Percentiles rank a stretch among this genome's conserved stretches.
Evolutionary conservation across 495 filamentous ascomycete species (phyloP).

Genomic region (Copromyces sp.): DNA sequence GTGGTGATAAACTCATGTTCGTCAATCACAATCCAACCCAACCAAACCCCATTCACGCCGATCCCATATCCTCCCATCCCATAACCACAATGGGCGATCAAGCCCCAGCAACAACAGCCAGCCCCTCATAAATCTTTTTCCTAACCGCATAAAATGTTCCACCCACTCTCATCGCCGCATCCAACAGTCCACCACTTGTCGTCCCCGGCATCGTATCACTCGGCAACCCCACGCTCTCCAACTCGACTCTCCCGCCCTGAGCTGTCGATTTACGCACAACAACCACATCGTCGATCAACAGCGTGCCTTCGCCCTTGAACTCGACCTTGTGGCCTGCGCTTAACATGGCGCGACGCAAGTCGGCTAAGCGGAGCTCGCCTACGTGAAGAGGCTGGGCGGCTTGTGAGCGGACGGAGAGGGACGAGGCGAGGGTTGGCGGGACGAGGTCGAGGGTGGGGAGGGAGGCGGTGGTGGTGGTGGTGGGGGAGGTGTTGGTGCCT

Average conservation of each 20-base stretch:
- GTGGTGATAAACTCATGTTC: no score
- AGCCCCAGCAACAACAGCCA: conserved; percentile 26
- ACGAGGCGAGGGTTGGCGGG: conserved; percentile 63
- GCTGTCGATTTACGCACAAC: conserved; percentile 81
- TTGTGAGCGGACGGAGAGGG: conserved; percentile 57
- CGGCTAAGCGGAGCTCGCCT: conserved; percentile 82
- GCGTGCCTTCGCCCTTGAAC: conserved; percentile 85
- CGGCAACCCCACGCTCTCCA: conserved; percentile 62
- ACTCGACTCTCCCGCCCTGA: conserved; percentile 61
- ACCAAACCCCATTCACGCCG: no score
- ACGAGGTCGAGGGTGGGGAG: conserved; percentile 68
- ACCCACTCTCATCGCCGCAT: not conserved
- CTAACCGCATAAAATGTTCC: conserved; percentile 25
- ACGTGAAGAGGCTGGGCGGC: conserved; percentile 86
- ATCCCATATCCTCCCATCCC: no score
- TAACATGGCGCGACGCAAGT: conserved; percentile 76
- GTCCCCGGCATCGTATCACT: not conserved
- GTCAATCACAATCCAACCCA: no score
- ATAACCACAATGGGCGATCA: not conserved
- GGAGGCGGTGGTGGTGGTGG: not conserved
- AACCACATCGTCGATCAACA: conserved; percentile 79
- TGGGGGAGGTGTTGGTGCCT: not conserved
- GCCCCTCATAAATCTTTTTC: conserved; percentile 26
- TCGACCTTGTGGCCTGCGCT: conserved; percentile 76
- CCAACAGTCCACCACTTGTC: not conserved